A percentile compares a stretch with the other conserved stretches of the same genome.
Evolutionary conservation across 345 rosid species (phyloP).

Genomic region (Moricandia moricandioides): DNA sequence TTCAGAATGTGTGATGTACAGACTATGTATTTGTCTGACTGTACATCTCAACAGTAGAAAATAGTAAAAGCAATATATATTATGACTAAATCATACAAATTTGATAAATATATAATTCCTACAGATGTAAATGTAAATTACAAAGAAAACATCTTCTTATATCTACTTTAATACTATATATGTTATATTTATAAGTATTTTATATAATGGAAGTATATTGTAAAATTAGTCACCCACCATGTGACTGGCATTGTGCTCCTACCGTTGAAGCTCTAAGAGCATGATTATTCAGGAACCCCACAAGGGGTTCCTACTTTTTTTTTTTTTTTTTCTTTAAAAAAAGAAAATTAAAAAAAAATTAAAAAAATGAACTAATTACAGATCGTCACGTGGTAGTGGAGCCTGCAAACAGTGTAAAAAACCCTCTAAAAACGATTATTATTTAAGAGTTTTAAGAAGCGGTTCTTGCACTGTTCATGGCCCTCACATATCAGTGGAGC

Average conservation of each 20-base stretch:
- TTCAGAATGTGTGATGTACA: conserved; percentile 3
- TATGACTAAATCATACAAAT: background rate
- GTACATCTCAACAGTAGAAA: background rate
- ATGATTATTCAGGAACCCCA: too few relatives aligned
- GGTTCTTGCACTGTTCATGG: too few relatives aligned
- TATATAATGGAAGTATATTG: background rate
- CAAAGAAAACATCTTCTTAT: background rate
- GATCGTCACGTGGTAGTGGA: too few relatives aligned
- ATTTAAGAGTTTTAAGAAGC: too few relatives aligned
- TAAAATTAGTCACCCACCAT: background rate
- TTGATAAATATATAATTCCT: background rate
- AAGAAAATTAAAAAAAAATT: too few relatives aligned
- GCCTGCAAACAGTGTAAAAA: too few relatives aligned
- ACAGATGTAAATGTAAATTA: background rate
- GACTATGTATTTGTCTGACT: background rate
- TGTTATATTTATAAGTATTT: background rate
- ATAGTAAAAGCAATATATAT: background rate
- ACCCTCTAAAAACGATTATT: too few relatives aligned
- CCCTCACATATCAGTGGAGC: too few relatives aligned
- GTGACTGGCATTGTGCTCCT: background rate
- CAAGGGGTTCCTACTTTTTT: too few relatives aligned
- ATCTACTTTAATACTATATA: background rate
- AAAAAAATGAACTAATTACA: too few relatives aligned
- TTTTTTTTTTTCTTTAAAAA: too few relatives aligned
- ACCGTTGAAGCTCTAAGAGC: too few relatives aligned